Evolutionary conservation across 1,139 yeast species (phyloP).

Genomic region (Taiozyma onychis): DNA sequence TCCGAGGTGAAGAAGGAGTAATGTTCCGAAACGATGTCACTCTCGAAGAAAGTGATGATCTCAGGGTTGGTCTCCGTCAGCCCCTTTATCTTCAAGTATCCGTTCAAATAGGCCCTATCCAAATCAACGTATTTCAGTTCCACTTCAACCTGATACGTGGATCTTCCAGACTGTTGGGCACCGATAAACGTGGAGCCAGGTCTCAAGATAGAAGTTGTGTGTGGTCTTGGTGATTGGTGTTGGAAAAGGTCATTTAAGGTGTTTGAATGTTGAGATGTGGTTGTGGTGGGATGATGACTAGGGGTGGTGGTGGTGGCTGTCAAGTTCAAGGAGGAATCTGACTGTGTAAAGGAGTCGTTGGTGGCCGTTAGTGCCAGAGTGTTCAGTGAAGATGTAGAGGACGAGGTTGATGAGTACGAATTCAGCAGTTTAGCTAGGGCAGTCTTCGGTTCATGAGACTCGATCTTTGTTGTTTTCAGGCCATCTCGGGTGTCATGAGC

Average conservation of each 20-base stretch:
- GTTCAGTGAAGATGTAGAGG: neutral
- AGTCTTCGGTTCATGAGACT: neutral
- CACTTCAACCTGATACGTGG: conserved; percentile 65
- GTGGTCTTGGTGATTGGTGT: conserved; percentile 1
- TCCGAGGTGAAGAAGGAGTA: conserved; percentile 40
- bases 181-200: conserved; percentile 66
- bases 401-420: neutral
- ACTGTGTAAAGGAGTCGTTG: neutral
- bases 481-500: neutral
- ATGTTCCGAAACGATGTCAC: conserved; percentile 71
- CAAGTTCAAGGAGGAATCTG: neutral
- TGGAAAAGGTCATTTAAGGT: neutral
- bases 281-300: neutral
- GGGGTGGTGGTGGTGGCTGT: too few species aligned
- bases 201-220: conserved; percentile 33
- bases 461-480: neutral
- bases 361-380: neutral
- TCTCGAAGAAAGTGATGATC: conserved; percentile 81
- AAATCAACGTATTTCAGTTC: conserved; percentile 68
- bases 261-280: neutral
- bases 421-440: neutral
- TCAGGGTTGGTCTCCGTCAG: conserved; percentile 72
- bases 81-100: conserved; percentile 76
- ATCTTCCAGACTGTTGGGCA: conserved; percentile 66
- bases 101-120: conserved; percentile 56